Evolutionary conservation across 768 basidiomycete genomes (phyloP), one percentile per base, ranked within the genome.

Genomic region (Russula sp.): DNA sequence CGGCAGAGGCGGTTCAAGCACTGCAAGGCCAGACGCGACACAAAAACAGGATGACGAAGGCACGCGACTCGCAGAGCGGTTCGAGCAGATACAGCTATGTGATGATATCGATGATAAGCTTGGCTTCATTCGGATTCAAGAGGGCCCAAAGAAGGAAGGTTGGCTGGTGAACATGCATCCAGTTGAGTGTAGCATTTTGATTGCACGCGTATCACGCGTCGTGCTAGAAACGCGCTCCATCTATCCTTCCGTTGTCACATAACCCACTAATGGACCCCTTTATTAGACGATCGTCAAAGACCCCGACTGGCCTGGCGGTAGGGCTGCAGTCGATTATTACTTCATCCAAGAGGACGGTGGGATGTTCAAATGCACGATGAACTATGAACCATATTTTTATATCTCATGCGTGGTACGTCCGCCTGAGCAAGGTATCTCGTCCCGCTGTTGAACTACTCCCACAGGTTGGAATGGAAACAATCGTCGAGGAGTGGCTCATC

Each of bases 161-260:
- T 98, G 97, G 97, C 77, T 99, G 71, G 86, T 99, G 66, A 98
- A 98, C 72, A 98, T 99, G 96, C 95, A 96, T 73, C 92, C 97
- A 57, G 94, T 94, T 63, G 71, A 68, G 90, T 80, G 13, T 35
- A 32, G 9, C 32, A 16, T 59, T 27, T 54, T 27, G 9, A 59
- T 35, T 39, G 37, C 18, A 40, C 11, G 1, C 27, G 4, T 11
- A 7, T 44, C 4, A 31, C 45, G 22, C 22, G 18, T 51, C 22
- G 14, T 27, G 13, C 11, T 18, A 16, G 20, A 22, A 20, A 32
- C 18, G 18, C n/a, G 4, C 2, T n/a, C 47, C 47, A 6, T 13
- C 53, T 31, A 40, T 32, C 6, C 45, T 45, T 51, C 34, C 40
- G 18, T 27, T 20, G 10, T 6, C 40, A 2, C 56, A 20, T 53